A percentile compares a stretch with the other conserved stretches of the same genome.
These are phyloP conservation scores for Talaromyces liani DNA, from an alignment of 495 filamentous ascomycete genomes.

Conservation along the genomic window DNA sequence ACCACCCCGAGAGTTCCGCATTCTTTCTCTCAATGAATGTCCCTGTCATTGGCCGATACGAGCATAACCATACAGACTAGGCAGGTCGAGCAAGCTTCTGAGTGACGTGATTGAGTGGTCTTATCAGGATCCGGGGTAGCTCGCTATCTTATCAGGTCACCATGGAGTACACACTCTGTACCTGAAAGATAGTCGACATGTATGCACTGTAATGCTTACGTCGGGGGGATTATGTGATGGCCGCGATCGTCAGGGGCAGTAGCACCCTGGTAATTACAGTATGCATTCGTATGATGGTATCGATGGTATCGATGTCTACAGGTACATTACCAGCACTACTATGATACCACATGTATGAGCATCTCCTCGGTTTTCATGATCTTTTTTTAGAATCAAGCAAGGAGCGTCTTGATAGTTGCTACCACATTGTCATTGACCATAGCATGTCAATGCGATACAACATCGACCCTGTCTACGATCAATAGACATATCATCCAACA, in stretches of 20 bases:
- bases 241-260: neutral
- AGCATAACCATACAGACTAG: neutral
- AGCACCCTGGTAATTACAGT: neutral
- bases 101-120: neutral
- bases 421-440: neutral
- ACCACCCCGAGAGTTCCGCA: neutral
- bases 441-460: neutral
- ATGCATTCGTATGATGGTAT: neutral
- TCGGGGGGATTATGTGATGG: neutral
- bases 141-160: neutral
- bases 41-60: neutral
- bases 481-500: neutral
- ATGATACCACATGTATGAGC: neutral
- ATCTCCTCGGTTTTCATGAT: neutral
- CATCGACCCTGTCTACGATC: neutral
- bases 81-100: neutral
- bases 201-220: neutral
- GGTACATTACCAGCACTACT: neutral
- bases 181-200: neutral
- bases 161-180: neutral
- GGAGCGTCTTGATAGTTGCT: neutral
- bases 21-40: neutral
- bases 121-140: conserved; percentile 4
- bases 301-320: neutral
- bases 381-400: neutral